phyloP scores from a whole-genome alignment of 2,329 filamentous ascomycete species.

The Aureobasidium sp. region DNA sequence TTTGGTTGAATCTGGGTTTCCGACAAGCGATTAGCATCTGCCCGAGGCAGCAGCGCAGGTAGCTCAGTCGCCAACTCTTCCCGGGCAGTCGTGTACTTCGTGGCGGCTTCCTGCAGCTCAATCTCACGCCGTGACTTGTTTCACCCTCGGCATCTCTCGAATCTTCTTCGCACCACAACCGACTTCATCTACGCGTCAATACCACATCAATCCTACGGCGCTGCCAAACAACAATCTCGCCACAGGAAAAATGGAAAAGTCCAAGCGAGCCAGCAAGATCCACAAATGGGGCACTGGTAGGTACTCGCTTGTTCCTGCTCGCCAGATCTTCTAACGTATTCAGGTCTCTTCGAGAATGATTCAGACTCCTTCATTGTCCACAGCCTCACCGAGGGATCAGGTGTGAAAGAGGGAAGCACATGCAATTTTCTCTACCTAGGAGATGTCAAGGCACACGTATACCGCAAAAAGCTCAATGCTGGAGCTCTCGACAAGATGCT shows the following conservation, averaged over 20 bases:
- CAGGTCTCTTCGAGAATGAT: constrained; percentile 12
- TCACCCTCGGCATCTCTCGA: background rate
- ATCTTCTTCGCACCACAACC: background rate
- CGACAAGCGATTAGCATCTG: background rate
- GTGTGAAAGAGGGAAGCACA: background rate
- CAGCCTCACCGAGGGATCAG: background rate
- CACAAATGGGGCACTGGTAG: background rate
- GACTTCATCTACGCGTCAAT: background rate
- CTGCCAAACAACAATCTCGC: too few relatives aligned
- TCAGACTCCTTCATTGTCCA: constrained; percentile 9
- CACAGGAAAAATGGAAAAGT: too few relatives aligned
- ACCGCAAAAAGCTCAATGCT: background rate
- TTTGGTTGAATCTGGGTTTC: too few relatives aligned
- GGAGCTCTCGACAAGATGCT: background rate
- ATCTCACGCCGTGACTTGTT: background rate
- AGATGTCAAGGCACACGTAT: background rate
- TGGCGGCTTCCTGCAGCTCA: background rate
- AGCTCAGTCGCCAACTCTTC: background rate
- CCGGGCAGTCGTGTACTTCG: too few relatives aligned
- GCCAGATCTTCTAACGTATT: background rate
- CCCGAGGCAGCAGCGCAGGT: too few relatives aligned
- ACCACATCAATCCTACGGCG: background rate
- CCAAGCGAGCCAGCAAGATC: too few relatives aligned
- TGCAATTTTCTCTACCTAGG: background rate
- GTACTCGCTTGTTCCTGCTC: background rate